Evolutionary conservation across 148 eudicot species (phyloP).

Genomic region (Diospyros kaki): DNA sequence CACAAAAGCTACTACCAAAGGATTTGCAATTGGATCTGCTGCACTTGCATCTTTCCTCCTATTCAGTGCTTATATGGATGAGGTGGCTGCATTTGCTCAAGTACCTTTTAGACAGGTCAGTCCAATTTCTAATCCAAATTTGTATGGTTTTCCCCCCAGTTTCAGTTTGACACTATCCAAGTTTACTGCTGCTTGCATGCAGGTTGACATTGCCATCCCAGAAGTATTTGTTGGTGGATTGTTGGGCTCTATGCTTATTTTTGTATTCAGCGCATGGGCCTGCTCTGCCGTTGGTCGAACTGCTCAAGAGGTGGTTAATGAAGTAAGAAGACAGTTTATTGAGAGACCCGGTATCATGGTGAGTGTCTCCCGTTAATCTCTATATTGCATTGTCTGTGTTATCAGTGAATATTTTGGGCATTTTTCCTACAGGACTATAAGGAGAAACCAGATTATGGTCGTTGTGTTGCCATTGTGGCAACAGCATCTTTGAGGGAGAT

Average conservation of each 20-base stretch:
- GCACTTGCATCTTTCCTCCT: conserved; percentile 98
- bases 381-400: background rate
- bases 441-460: conserved; percentile 96
- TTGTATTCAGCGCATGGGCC: conserved; percentile 97
- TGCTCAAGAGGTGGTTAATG: conserved; percentile 98
- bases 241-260: conserved; percentile 97
- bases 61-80: conserved; percentile 99
- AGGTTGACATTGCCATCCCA: conserved; percentile 98
- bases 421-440: conserved; percentile 63
- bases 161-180: background rate
- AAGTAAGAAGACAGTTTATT: conserved; percentile 95
- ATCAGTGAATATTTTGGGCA: background rate
- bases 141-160: conserved; percentile 11
- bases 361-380: background rate
- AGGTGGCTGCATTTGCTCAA: conserved; percentile 81
- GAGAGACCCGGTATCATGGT: conserved; percentile 99
- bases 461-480: conserved; percentile 97
- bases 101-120: conserved; percentile 75
- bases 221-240: conserved; percentile 97
- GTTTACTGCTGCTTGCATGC: conserved; percentile 21
- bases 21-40: conserved; percentile 99
- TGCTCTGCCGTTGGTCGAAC: conserved; percentile 98
- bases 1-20: conserved; percentile 98
- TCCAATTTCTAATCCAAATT: conserved; percentile 11
- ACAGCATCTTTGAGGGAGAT: conserved; percentile 92